Conservation (phyloP, 192 early-diverging fungal genomes). For the Coemansia sp. region DNA sequence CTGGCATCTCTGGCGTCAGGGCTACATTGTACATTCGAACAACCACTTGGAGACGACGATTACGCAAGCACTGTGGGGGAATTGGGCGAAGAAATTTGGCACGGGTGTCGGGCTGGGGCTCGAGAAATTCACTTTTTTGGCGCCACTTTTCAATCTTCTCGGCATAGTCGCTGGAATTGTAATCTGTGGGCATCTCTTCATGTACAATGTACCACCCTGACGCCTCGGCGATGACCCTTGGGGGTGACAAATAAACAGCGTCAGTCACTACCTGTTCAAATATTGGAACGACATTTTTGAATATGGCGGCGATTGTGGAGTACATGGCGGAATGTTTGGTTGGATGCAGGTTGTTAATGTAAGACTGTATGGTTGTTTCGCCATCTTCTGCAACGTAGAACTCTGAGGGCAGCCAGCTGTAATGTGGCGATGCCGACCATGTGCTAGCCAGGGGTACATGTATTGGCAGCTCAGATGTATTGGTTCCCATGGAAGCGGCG, state of each 20-base stretch:
- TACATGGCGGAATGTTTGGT: conserved; percentile 45
- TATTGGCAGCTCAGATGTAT: not conserved
- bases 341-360: conserved; percentile 70
- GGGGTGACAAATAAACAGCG: not conserved
- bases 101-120: too few species aligned
- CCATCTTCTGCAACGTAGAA: conserved; percentile 49
- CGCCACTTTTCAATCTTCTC: too few species aligned
- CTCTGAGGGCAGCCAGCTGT: conserved; percentile 65
- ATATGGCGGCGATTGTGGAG: conserved; percentile 28
- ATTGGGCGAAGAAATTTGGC: not conserved
- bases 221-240: not conserved
- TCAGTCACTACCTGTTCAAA: conserved; percentile 52
- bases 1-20: conserved; percentile 57
- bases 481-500: not conserved
- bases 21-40: conserved; percentile 61
- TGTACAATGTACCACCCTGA: not conserved
- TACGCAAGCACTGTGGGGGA: too few species aligned
- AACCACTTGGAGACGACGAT: conserved; percentile 52
- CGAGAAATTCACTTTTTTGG: too few species aligned
- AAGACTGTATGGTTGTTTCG: conserved; percentile 40
- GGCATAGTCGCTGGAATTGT: too few species aligned
- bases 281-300: conserved; percentile 54
- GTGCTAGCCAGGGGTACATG: not conserved
- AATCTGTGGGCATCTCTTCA: not conserved
- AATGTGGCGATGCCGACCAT: conserved; percentile 14